These are phyloP conservation scores for Cephalotrichum gorgonifer DNA, from an alignment of 2,329 filamentous ascomycete genomes.

Conservation along the genomic window DNA sequence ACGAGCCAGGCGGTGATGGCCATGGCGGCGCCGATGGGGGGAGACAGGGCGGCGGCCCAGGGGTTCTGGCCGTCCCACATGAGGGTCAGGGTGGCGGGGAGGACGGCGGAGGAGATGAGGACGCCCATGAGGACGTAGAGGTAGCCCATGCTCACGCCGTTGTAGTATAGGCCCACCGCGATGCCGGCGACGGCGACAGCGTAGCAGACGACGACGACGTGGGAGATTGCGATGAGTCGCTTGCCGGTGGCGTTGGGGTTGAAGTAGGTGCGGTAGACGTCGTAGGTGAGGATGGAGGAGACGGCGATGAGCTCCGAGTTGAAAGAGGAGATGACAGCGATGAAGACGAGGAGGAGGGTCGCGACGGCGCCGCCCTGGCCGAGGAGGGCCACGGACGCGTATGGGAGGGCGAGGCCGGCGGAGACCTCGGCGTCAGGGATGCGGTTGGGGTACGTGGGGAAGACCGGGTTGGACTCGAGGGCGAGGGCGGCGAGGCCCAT, in stretches of 20 bases:
- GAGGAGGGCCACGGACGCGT: slow-evolving; percentile 73
- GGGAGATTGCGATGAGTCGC: slow-evolving; percentile 69
- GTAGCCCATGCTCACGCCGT: slow-evolving; percentile 77
- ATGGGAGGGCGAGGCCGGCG: slow-evolving; percentile 75
- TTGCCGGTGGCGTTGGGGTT: slow-evolving; percentile 67
- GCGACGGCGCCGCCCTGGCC: slow-evolving; percentile 72
- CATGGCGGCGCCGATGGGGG: slow-evolving; percentile 54
- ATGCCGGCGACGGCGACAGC: slow-evolving; percentile 69
- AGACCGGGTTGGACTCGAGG: slow-evolving; percentile 61
- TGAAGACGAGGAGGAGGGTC: slow-evolving; percentile 73
- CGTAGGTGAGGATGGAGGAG: slow-evolving; percentile 78
- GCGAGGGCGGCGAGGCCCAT: slow-evolving; percentile 77
- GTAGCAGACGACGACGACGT: slow-evolving; percentile 60
- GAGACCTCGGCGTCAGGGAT: slow-evolving; percentile 67
- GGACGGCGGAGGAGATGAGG: slow-evolving; percentile 75
- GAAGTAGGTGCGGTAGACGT: slow-evolving; percentile 80
- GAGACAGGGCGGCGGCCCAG: slow-evolving; percentile 57
- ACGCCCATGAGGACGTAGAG: slow-evolving; percentile 86
- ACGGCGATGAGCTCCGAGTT: slow-evolving; percentile 80
- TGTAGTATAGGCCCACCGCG: slow-evolving; percentile 63
- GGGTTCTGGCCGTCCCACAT: slow-evolving; percentile 73
- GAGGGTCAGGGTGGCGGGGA: slow-evolving; percentile 71
- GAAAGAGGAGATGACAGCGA: slow-evolving; percentile 79
- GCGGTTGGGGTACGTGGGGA: slow-evolving; percentile 63
- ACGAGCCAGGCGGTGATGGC: slow-evolving; percentile 68